Evolutionary conservation across 169 alveolate genomes (phyloP), one percentile per base, ranked within the genome.

Genomic region (Babesia ovis): DNA sequence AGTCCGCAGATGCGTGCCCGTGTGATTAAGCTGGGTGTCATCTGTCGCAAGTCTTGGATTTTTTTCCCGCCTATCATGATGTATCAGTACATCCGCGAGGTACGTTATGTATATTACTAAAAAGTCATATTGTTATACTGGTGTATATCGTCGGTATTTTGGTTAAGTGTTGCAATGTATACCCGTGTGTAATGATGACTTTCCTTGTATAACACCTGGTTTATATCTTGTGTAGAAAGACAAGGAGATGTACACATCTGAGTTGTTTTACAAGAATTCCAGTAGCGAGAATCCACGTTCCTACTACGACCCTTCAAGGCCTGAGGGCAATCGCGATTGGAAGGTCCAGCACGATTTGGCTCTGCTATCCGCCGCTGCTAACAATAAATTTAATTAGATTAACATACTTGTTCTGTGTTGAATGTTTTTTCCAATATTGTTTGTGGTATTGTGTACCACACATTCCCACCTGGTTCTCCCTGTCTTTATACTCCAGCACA

Each of bases 21-120:
- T 32, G 66, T 73, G 23, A 72, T 81, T 22, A 81, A 81, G 60
- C 61, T 70, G 9, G 89, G 89, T 20, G 64, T 81, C 41, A 51
- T 81, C 6, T 81, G 89, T 53, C 56, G 89, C 31, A 81, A 81
- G 37, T 73, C 80, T 37, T 81, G 89, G 89, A 77, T 81, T 12
- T 43, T 70, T n/a, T 77, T 91, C 77, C 94, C 94, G 23, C 95
- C 95, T 4, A 62, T 91, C 22, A 67, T 85, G 82, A 70, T 90
- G 66, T 88, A 85, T 76, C 95, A 91, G 64, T 91, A 88, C 86
- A 86, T 91, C 41, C 64, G 94, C 58, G 93, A 91, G 90, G 95
- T 91, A 57, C 20, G 67, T 32, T 16, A 39, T 14, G n/a, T n/a
- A n/a, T n/a, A n/a, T n/a, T n/a, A n/a, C n/a, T n/a, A n/a, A n/a